Evolutionary conservation across 805 yeast genomes (phyloP), one percentile per base, ranked within the genome.

Genomic region (Cyberlindnera mycetangii): DNA sequence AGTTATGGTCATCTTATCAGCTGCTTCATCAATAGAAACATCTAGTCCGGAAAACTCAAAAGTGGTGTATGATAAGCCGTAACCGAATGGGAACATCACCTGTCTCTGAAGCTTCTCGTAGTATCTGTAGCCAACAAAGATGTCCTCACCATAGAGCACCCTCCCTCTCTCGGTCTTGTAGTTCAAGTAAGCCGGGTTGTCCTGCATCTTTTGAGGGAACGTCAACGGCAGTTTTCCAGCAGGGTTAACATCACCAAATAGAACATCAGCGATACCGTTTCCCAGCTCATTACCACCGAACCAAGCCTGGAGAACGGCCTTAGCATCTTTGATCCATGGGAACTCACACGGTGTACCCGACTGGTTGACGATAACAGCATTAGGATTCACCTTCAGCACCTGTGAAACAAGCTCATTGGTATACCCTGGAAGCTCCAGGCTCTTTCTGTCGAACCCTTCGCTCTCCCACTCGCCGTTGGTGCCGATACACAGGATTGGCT

Each of bases 331-430:
- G 15, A 64, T 50, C 81, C 82, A 79, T 25, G 83, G 83, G 67
- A 80, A 62, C 30, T 75, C 71, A 11, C 78, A 81, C 0, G 86
- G 85, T 15, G 83, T 74, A 41, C 86, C 85, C 4, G 82, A 72
- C 57, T 79, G 83, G 57, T 75, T 71, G 19, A 81, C 81, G 25
- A 80, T 63, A 9, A 78, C 71, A 6, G 76, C 68, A 53, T 78
- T 74, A 22, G 74, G 70, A 50, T 78, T 78, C 20, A 69, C 84
- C 19, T 61, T 62, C 28, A 69, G 42, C 9, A 81, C 71, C 15
- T 70, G 79, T 18, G 52, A 57, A 18, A 79, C 68, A 44, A 81
- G 68, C 32, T 71, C 69, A 43, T 77, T 69, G 22, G 76, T 72
- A 39, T 59, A 53, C 17, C 74, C 72, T 30, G 85, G 85, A 24